phyloP scores from a whole-genome alignment of 73 alveolate genomes.

The Halteria grandinella region DNA sequence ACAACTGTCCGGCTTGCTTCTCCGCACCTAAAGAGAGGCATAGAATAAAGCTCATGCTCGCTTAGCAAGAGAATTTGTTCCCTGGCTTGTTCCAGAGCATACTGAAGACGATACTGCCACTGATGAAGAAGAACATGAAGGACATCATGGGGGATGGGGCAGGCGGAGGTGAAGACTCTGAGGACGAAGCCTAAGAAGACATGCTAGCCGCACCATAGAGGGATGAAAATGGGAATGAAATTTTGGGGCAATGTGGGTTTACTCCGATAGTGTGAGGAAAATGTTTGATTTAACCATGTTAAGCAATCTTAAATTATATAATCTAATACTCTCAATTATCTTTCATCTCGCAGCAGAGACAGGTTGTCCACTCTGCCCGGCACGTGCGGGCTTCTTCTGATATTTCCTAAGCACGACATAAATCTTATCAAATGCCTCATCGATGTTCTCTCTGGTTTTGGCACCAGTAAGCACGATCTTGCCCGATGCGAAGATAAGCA shows the following conservation, averaged over 20 bases:
- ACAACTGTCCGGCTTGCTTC: slow-evolving; percentile 99
- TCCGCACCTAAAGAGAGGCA: slow-evolving; percentile 98
- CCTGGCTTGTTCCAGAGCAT: slow-evolving; percentile 77
- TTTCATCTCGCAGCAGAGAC: background rate
- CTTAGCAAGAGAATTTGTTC: slow-evolving; percentile 89
- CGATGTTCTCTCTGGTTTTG: slow-evolving; percentile 84
- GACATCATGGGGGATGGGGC: slow-evolving; percentile 5
- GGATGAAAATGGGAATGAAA: background rate
- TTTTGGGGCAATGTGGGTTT: background rate
- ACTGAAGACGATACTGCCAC: slow-evolving; percentile 77
- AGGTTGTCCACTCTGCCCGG: background rate
- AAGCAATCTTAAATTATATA: too few relatives aligned
- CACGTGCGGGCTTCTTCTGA: slow-evolving; percentile 56
- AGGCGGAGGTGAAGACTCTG: background rate
- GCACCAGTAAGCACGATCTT: slow-evolving; percentile 98
- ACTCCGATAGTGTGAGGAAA: background rate
- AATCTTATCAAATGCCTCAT: slow-evolving; percentile 83
- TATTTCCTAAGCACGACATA: slow-evolving; percentile 81
- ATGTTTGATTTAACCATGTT: background rate
- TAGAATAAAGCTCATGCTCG: slow-evolving; percentile 90
- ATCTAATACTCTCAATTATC: background rate
- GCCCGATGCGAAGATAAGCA: slow-evolving; percentile 95
- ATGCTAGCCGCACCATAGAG: too few relatives aligned
- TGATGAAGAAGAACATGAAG: slow-evolving; percentile 77
- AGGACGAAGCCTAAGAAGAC: background rate